Evolutionary conservation across 208 protist species (phyloP), one percentile per base, ranked within the genome.

Genomic region (Leptomonas pyrrhocoris): DNA sequence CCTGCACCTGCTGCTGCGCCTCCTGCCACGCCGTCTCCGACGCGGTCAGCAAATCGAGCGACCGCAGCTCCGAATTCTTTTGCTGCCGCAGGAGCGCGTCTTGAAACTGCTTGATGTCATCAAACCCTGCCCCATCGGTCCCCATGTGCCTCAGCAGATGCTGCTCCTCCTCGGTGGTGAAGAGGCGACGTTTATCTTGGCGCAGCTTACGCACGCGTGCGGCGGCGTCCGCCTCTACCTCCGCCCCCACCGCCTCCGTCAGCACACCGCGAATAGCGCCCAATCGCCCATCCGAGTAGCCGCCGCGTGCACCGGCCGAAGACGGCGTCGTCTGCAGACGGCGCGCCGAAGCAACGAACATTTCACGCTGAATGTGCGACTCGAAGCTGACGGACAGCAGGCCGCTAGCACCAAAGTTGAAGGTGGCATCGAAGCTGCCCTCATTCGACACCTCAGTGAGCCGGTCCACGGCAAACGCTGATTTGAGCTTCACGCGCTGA

Each of bases 341-440:
- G 1, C 78, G 77, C 23, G 93, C 76, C 2, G 89, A 82, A 1
- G 87, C 85, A 5, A 94, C 68, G 43, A 96, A 94, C 87, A 96
- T 96, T 74, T 94, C 87, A 0, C 92, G 81, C 65, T 96, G 92
- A 69, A 96, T 94, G 75, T 93, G 81, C 6, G 92, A 94, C 73
- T 89, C 87, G 63, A 96, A 96, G 56, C 79, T 85, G 27, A 94
- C 88, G 5, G 82, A 89, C 2, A 96, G 68, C 82, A 94, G 80
- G 2, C 89, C 92, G 43, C 92, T 93, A 16, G 80, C 81, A 13
- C 84, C 87, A 65, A 94, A 94, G 71, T 94, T 87, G 48, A 96
- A 94, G 15, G 85, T 92, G 27, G 89, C 87, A 63, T 94, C 92
- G 70, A 96, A 92, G 60, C 70, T 79, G 40, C 86, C 89, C 43